phyloP scores from a whole-genome alignment of 163 green algal species.

The Scenedesmus sp. region DNA sequence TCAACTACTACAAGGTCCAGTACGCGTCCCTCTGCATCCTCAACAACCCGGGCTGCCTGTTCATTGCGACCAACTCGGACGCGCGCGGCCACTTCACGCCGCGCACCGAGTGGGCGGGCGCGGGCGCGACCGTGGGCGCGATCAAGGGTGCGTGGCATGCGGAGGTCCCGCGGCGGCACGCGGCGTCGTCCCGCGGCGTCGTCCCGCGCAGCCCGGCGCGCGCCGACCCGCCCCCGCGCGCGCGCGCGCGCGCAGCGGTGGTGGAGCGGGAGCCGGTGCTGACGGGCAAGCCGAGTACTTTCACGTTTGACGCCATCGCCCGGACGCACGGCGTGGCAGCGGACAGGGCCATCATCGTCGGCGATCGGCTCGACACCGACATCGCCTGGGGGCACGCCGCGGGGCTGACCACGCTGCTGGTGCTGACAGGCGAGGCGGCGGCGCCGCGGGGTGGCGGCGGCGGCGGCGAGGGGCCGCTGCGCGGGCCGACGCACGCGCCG shows the following conservation, averaged over 20 bases:
- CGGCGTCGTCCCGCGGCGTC: background rate
- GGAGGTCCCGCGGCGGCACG: too few relatives aligned
- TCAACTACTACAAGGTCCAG: slow-evolving; percentile 63
- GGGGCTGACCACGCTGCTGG: slow-evolving; percentile 42
- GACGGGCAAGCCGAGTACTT: slow-evolving; percentile 88
- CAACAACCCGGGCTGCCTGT: slow-evolving; percentile 42
- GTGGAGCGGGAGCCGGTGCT: slow-evolving; percentile 79
- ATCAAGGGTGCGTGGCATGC: slow-evolving; percentile 80
- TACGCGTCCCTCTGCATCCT: slow-evolving; percentile 51
- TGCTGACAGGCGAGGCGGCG: slow-evolving; percentile 29
- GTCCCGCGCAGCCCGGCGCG: too few relatives aligned
- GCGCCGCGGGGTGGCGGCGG: background rate
- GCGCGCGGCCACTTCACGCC: slow-evolving; percentile 40
- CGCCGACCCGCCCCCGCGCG: background rate
- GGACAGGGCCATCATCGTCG: slow-evolving; percentile 91
- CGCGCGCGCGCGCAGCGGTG: slow-evolving; percentile 17
- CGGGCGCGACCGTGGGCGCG: slow-evolving; percentile 87
- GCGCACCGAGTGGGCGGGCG: slow-evolving; percentile 86
- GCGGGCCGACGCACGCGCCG: background rate
- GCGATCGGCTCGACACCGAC: slow-evolving; percentile 65
- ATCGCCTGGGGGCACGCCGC: slow-evolving; percentile 36
- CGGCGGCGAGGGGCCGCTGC: background rate
- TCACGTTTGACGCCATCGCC: slow-evolving; percentile 81
- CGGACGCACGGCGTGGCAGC: slow-evolving; percentile 65
- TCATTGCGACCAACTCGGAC: slow-evolving; percentile 48